Evolutionary conservation across 164 flowering plant species (phyloP).

Genomic region (Pachysandra terminalis): DNA sequence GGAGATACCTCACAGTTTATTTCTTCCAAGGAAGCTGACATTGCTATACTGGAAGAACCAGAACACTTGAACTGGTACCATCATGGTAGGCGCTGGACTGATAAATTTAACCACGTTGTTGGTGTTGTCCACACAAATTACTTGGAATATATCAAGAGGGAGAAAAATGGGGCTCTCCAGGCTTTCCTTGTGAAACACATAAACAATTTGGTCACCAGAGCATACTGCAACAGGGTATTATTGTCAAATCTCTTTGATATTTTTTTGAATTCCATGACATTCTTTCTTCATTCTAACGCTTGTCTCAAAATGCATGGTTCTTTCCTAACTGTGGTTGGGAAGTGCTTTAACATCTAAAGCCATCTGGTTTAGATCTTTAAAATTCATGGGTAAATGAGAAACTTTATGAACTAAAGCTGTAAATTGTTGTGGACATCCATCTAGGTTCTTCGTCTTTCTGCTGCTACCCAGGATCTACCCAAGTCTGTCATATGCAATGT

Average conservation of each 20-base stretch:
- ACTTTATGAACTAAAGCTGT: not conserved
- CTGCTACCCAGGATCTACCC: conserved; percentile 80
- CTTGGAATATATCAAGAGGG: conserved; percentile 76
- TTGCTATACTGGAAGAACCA: conserved; percentile 81
- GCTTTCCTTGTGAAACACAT: conserved; percentile 77
- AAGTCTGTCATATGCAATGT: conserved; percentile 71
- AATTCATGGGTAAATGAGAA: not conserved
- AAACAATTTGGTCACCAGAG: conserved; percentile 66
- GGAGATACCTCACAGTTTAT: conserved; percentile 78
- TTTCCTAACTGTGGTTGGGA: not conserved
- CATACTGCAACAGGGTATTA: conserved; percentile 65
- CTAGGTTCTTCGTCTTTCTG: conserved; percentile 77
- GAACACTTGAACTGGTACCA: conserved; percentile 82
- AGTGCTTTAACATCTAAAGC: not conserved
- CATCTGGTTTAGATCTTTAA: not conserved
- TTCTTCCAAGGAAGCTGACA: conserved; percentile 72
- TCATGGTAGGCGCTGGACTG: conserved; percentile 84
- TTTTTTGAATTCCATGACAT: not conserved
- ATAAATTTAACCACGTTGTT: conserved; percentile 78
- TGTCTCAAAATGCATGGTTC: not conserved
- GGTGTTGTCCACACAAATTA: conserved; percentile 81
- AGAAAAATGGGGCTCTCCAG: conserved; percentile 72
- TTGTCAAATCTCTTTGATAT: not conserved
- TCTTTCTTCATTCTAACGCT: not conserved
- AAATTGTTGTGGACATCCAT: conserved; percentile 7